Conservation (phyloP, 257 asterid genomes). For the Euphrasia confusa region DNA sequence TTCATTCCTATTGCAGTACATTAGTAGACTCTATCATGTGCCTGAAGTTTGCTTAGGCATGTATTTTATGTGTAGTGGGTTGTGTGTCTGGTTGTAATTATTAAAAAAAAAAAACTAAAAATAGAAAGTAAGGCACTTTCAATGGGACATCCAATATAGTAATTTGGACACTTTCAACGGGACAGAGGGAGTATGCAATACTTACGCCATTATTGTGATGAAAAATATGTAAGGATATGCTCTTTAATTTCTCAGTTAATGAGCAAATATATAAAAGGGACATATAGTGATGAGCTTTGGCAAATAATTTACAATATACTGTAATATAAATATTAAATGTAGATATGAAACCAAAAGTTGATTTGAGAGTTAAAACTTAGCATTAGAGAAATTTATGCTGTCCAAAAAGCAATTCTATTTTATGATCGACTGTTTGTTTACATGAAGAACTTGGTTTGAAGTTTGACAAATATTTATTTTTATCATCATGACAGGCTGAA, state of each 20-base stretch:
- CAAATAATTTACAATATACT: slow-evolving; percentile 7
- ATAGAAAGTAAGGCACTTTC: too few species aligned
- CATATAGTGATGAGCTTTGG: slow-evolving; percentile 4
- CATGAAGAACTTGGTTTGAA: not conserved
- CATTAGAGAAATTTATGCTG: not conserved
- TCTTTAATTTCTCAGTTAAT: not conserved
- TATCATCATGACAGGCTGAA: slow-evolving; percentile 50
- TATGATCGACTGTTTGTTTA: not conserved
- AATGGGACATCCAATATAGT: too few species aligned
- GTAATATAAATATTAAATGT: not conserved
- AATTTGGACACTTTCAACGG: too few species aligned
- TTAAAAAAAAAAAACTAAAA: too few species aligned
- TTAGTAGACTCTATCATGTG: not conserved
- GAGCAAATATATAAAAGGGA: not conserved
- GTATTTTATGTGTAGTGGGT: too few species aligned
- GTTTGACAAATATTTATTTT: slow-evolving; percentile 6
- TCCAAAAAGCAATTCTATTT: not conserved
- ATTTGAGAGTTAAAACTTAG: not conserved
- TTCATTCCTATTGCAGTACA: slow-evolving; percentile 1
- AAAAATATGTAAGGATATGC: not conserved
- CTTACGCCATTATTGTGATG: too few species aligned
- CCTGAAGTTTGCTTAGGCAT: not conserved
- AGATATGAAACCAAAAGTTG: not conserved
- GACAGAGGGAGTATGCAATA: too few species aligned
- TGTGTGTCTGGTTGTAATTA: too few species aligned